Base-by-base conservation (phyloP, 1,284 basidiomycete species). In the Cutaneotrichosporon arboriforme region DNA sequence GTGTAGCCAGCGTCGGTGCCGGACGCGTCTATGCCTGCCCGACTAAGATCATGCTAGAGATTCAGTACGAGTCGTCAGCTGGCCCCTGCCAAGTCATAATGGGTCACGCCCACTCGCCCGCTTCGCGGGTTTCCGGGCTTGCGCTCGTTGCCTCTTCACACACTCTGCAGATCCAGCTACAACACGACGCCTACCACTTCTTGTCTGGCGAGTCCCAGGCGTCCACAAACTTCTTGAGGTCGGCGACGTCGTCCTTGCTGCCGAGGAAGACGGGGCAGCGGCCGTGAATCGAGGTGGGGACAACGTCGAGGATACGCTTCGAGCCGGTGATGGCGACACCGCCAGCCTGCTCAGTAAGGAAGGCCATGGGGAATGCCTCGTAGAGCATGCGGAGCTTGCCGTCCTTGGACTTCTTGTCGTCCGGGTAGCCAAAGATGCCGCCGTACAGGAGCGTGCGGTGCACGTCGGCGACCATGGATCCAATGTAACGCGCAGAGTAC, bases 351-450 rank as follows among this genome's bases (percentile, higher is more conserved):
- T 97, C 94, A 4, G 85, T 92, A 67, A 97, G 77, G 78, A 88
- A 93, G 3, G 93, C 89, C 94, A 97, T 97, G n/a, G 93, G 94
- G 82, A 97, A 98, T 5, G 90, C 94, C 78, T 98, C 96, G 70
- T 98, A 99, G 45, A 98, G 78, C 70, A 98, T 78, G 68, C 96
- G 83, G 65, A 98, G 81, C 78, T 99, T 99, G 54, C 94, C 72
- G 64, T 77, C 86, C 80, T 93, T 96, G 77, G 84, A 89, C 83
- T 98, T 98, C 81, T 91, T 97, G 79, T 98, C 96, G 67, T 86
- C 86, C 7, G 96, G 96, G 77, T 99, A 99, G 35, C 93, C 91
- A 69, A 99, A 99, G 71, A 99, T 97, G 46, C 96, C 96, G 38
- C 96, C 96, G 72, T 99, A 98, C 8, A 99, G 80, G 43, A 98